Percentiles rank a stretch among this genome's conserved stretches.
These are phyloP conservation scores for Phylloporus scabripes DNA, from an alignment of 768 basidiomycete genomes.

Conservation along the genomic window DNA sequence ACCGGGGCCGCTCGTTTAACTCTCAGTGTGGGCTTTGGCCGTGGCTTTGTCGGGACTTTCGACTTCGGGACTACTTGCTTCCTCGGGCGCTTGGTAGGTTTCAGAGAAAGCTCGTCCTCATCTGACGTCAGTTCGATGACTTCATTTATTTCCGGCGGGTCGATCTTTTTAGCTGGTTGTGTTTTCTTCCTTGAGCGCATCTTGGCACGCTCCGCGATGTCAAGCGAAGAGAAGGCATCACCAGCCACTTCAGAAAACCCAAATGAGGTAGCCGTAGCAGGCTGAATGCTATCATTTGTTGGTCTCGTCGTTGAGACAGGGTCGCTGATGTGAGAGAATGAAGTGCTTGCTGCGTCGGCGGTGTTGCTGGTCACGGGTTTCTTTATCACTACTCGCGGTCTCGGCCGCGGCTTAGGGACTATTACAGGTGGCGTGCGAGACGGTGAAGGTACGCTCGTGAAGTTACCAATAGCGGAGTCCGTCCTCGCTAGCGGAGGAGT, in stretches of 20 bases:
- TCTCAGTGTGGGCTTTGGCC: slow-evolving; percentile 24
- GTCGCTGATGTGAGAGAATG: slow-evolving; percentile 23
- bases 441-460: slow-evolving; percentile 10
- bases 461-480: slow-evolving; percentile 11
- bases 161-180: slow-evolving; percentile 12
- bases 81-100: slow-evolving; percentile 27
- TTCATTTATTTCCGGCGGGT: slow-evolving; percentile 19
- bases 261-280: slow-evolving; percentile 11
- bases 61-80: slow-evolving; percentile 27
- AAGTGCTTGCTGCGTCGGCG: slow-evolving; percentile 2
- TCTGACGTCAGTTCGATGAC: slow-evolving; percentile 45
- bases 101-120: slow-evolving; percentile 36
- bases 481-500: slow-evolving; percentile 15
- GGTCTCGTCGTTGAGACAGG: slow-evolving; percentile 7
- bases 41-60: slow-evolving; percentile 22
- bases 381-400: slow-evolving; percentile 28
- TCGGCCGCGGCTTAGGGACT: slow-evolving; percentile 24
- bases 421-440: slow-evolving; percentile 1
- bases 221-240: slow-evolving; percentile 25
- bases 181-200: slow-evolving; percentile 42
- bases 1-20: slow-evolving; percentile 9
- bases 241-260: slow-evolving; percentile 7
- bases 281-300: slow-evolving; percentile 20
- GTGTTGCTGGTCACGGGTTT: slow-evolving; percentile 1
- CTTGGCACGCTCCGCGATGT: slow-evolving; percentile 56